Conservation (phyloP, 257 asterid genomes). For the Solanum ossicruentum region DNA sequence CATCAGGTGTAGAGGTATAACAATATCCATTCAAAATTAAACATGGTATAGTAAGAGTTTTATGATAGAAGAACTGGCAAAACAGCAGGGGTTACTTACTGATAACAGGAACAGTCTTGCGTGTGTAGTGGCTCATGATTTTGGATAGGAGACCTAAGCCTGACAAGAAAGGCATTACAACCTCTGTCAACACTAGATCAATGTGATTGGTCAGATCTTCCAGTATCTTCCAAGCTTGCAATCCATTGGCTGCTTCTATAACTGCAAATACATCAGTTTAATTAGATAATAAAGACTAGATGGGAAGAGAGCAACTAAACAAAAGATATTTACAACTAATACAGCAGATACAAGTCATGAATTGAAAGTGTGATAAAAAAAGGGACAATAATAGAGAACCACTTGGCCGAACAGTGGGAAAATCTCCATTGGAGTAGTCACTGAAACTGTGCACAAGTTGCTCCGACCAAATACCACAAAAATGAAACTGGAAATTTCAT, state of each 20-base stretch:
- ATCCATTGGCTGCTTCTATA: conserved; percentile 64
- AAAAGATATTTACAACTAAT: neutral
- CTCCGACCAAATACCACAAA: neutral
- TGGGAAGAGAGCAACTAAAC: neutral
- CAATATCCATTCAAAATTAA: neutral
- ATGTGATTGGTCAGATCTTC: conserved; percentile 61
- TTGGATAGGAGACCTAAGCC: conserved; percentile 73
- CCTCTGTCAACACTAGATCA: conserved; percentile 76
- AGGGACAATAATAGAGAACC: neutral
- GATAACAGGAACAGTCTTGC: conserved; percentile 75
- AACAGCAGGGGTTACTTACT: conserved; percentile 38
- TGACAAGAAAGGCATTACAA: conserved; percentile 62
- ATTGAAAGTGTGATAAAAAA: neutral
- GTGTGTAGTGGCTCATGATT: conserved; percentile 74
- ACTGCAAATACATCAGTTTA: conserved; percentile 27
- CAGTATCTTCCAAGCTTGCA: conserved; percentile 81
- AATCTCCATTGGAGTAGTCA: neutral
- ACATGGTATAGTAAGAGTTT: neutral
- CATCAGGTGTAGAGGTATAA: neutral
- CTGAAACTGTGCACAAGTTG: neutral
- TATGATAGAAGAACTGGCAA: neutral
- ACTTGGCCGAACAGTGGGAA: neutral
- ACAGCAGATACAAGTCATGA: neutral
- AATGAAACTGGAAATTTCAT: neutral
- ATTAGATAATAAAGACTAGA: neutral